Evolutionary conservation across 2,329 filamentous ascomycete genomes (phyloP).

Genomic region (Aspergillus latus): DNA sequence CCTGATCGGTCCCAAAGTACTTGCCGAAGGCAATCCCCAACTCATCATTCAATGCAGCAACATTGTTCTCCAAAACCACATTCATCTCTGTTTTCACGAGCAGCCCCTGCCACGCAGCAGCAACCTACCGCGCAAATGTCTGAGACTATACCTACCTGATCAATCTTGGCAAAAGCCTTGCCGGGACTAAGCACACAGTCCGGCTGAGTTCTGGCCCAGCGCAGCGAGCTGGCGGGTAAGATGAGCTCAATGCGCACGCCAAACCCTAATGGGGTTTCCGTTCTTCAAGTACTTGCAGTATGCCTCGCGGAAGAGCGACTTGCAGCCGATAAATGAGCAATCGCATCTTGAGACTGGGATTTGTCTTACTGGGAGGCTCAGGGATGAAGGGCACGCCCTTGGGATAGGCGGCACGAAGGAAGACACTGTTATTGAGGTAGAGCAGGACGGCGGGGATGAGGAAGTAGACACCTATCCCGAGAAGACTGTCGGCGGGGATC

Average conservation of each 20-base stretch:
- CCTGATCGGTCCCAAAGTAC: slow-evolving; percentile 24
- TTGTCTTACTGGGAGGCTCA: slow-evolving; percentile 1
- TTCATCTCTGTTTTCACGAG: slow-evolving; percentile 26
- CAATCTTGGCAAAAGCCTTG: slow-evolving; percentile 40
- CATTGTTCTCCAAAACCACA: slow-evolving; percentile 17
- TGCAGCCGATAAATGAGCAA: slow-evolving; percentile 2
- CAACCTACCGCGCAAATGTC: slow-evolving; percentile 33
- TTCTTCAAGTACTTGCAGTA: slow-evolving; percentile 43
- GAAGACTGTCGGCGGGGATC: background rate
- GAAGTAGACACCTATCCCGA: background rate
- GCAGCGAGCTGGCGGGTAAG: slow-evolving; percentile 42
- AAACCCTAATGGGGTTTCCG: slow-evolving; percentile 44
- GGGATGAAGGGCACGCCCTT: background rate
- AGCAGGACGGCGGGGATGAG: background rate
- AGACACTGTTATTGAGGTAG: slow-evolving; percentile 3
- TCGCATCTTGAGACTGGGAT: slow-evolving; percentile 5
- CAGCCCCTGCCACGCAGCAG: slow-evolving; percentile 35
- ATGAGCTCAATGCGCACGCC: slow-evolving; percentile 45
- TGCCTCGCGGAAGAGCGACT: slow-evolving; percentile 8
- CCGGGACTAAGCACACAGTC: slow-evolving; percentile 37
- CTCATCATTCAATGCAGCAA: slow-evolving; percentile 23
- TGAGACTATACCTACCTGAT: slow-evolving; percentile 35
- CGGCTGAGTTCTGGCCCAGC: slow-evolving; percentile 44
- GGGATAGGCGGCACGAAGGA: background rate
- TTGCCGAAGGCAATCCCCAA: slow-evolving; percentile 25